Percentiles rank a stretch among this genome's conserved stretches.
These are phyloP conservation scores for Diplocarpon mali DNA, from an alignment of 2,329 filamentous ascomycete genomes.

Conservation along the genomic window DNA sequence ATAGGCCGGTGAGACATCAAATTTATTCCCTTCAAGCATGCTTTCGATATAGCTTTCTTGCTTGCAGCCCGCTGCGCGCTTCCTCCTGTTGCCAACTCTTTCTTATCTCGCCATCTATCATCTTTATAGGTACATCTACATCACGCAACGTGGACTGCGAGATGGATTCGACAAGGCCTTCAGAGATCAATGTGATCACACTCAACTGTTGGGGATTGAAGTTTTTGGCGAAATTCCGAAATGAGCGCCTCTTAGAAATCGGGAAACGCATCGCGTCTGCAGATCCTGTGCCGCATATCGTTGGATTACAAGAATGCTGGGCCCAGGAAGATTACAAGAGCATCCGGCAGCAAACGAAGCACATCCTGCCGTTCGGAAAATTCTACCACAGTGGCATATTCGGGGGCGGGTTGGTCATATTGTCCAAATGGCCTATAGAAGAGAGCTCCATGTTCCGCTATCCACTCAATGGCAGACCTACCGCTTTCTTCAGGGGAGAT, in stretches of 20 bases:
- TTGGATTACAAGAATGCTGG: constrained; percentile 94
- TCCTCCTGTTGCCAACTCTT: not conserved
- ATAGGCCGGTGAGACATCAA: too few species aligned
- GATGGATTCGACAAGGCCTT: constrained; percentile 31
- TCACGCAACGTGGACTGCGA: not conserved
- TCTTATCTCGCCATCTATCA: not conserved
- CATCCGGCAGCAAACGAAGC: constrained; percentile 62
- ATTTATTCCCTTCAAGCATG: too few species aligned
- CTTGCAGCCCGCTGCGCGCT: too few species aligned
- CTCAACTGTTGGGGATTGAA: constrained; percentile 98
- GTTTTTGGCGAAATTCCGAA: constrained; percentile 67
- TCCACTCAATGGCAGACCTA: constrained; percentile 84
- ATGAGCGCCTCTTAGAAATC: constrained; percentile 72
- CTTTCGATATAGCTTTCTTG: too few species aligned
- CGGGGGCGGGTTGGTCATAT: constrained; percentile 76
- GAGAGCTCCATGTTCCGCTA: constrained; percentile 81
- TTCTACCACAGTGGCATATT: constrained; percentile 88
- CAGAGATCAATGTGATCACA: constrained; percentile 66
- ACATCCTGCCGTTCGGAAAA: constrained; percentile 78
- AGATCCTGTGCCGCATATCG: constrained; percentile 64
- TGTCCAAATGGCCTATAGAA: constrained; percentile 86
- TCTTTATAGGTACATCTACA: not conserved
- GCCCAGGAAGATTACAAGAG: constrained; percentile 71
- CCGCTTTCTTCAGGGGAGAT: constrained; percentile 87
- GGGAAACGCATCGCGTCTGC: constrained; percentile 64